Base-by-base conservation (phyloP, 768 basidiomycete genomes). In the Mrakia gelida region DNA sequence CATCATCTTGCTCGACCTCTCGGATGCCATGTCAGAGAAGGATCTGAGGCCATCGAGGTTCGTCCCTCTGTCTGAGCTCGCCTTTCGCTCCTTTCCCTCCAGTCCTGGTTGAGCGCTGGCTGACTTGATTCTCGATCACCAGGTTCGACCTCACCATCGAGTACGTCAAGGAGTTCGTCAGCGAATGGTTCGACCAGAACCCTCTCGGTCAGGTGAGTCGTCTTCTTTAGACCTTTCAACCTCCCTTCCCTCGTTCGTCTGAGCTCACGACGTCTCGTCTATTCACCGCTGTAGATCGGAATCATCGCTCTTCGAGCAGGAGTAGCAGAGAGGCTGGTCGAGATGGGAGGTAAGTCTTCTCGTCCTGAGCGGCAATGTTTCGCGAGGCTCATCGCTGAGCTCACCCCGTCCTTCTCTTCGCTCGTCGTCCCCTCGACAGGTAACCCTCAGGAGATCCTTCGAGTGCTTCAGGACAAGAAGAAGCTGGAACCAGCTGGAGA, bases 171-270 rank as follows among this genome's bases (percentile, higher is more conserved):
- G 93, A 93, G 81, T 99, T 98, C 81, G 88, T 98, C 41, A 86
- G 88, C 10, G 97, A 99, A 84, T 99, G 96, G 95, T 99, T 98
- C 84, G 97, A 99, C 85, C 97, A 98, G 86, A 99, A 99, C 82
- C 97, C 97, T 0, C 87, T 99, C 18, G 95, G 96, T 30, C 97
- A 98, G 76, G 81, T 81, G 41, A 71, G 80, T 75, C 7, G 16
- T 18, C 67, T 54, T 28, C 23, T 54, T 54, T 26, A 2, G 72
- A 43, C 23, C 28, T 30, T 5, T 45, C n/a, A 30, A 2, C 49
- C 6, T 28, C 30, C 34, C 59, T 45, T 41, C 23, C 23, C 61
- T 49, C 49, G 34, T 5, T 11, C 30, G 45, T 21, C 32, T 13
- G 23, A 28, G 8, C 38, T 63, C 16, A 62, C 26, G 6, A 26